phyloP scores from a whole-genome alignment of 371 early-diverging fungal species.

The Lichtheimia hyalospora region DNA sequence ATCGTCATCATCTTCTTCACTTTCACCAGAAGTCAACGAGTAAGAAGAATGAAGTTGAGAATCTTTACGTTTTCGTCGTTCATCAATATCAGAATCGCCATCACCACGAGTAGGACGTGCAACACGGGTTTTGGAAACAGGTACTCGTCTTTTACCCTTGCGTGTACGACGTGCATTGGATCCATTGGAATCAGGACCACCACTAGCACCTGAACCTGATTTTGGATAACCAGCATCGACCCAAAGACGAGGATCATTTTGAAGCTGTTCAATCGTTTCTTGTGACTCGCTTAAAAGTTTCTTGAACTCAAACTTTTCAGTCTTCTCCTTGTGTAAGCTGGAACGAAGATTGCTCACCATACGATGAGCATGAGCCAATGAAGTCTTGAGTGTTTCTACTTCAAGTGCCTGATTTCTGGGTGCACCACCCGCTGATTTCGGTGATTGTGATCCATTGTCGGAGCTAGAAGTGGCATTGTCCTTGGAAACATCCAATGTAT shows the following conservation, averaged over 20 bases:
- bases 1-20: constrained; percentile 26
- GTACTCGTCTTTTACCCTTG: constrained; percentile 18
- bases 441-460: constrained; percentile 17
- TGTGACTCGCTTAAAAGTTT: constrained; percentile 63
- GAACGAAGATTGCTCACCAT: constrained; percentile 48
- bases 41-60: constrained; percentile 20
- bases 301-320: constrained; percentile 62
- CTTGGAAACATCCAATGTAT: constrained; percentile 27
- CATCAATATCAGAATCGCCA: constrained; percentile 18
- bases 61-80: constrained; percentile 18
- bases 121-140: constrained; percentile 19
- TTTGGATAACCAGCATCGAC: constrained; percentile 29
- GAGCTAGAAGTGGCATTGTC: constrained; percentile 9
- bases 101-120: constrained; percentile 15
- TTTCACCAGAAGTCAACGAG: constrained; percentile 26
- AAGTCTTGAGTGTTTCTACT: constrained; percentile 45
- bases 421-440: constrained; percentile 27
- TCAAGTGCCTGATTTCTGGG: constrained; percentile 39
- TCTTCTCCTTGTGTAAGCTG: constrained; percentile 48
- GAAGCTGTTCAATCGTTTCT: constrained; percentile 60
- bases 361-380: constrained; percentile 48
- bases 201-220: constrained; percentile 6
- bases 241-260: constrained; percentile 55
- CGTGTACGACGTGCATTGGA: constrained; percentile 6
- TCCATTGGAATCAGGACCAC: background rate